These are phyloP conservation scores for Nemania sp. DNA, from an alignment of 2,329 filamentous ascomycete genomes.

Conservation along the genomic window DNA sequence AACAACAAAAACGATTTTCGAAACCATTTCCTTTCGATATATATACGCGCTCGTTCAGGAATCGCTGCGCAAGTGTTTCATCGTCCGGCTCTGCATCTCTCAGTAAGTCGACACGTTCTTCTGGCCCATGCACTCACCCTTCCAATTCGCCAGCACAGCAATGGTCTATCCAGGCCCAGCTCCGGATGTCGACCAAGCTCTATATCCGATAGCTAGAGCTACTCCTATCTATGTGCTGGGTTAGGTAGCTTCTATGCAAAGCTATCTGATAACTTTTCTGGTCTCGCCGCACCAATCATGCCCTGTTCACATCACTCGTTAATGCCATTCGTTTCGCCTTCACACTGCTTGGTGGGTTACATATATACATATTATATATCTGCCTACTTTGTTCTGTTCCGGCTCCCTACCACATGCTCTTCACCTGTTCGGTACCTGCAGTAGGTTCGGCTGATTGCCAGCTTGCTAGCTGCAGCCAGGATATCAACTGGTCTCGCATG, in stretches of 20 bases:
- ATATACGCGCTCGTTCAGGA: neutral
- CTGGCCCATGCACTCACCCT: neutral
- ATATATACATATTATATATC: neutral
- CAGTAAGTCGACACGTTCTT: slow-evolving; percentile 14
- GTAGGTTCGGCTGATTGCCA: neutral
- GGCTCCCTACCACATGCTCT: neutral
- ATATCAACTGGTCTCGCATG: neutral
- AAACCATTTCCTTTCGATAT: neutral
- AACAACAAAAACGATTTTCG: neutral
- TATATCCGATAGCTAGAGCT: neutral
- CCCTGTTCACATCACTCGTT: neutral
- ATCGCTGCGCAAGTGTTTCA: neutral
- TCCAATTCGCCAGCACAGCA: neutral
- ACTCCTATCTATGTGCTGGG: neutral
- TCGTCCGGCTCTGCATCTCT: slow-evolving; percentile 9
- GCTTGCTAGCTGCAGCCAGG: neutral
- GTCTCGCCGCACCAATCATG: too few species aligned
- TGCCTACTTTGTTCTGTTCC: neutral
- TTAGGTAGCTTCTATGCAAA: neutral
- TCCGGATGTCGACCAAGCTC: slow-evolving; percentile 1
- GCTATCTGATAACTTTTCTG: too few species aligned
- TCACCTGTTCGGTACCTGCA: neutral
- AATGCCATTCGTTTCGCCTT: neutral
- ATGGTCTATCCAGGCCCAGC: too few species aligned
- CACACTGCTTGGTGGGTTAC: too few species aligned